Base-by-base conservation (phyloP, 2,329 filamentous ascomycete species). In the Cadophora sp. region DNA sequence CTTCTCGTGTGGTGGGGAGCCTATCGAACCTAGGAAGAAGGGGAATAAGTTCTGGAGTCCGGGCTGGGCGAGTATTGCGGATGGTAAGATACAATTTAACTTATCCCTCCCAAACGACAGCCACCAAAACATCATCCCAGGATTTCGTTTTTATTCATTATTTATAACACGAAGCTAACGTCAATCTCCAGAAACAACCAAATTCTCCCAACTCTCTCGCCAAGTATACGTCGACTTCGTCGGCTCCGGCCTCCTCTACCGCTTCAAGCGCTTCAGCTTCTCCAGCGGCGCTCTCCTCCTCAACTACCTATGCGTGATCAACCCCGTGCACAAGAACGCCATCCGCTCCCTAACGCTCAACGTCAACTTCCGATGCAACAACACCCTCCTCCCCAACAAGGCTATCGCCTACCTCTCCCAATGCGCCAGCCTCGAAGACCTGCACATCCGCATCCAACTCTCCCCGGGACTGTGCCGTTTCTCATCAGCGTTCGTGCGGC, bases 281-380 rank as follows among this genome's bases (percentile, higher is more conserved):
- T 16, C n/a, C 13, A 69, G 62, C 41, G 58, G 62, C 3, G 16
- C n/a, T 4, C 41, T 59, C 20, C 66, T 69, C 58, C 59, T 67
- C 16, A 67, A 69, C 24, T 70, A 70, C 39, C 39, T 70, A 18
- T 64, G 55, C 11, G 62, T 67, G 33, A 70, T 70, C 18, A 65
- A 67, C 39, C 68, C 68, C 0, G 33, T 64, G 1, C 68, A 70
- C 56, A 65, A 64, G 36, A 64, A 64, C 22, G 41, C 62, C 33
- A 64, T 69, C 20, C 50, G 41, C 20, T 48, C 47, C 30, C 51
- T 66, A 41, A 30, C 41, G 4, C 30, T 68, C 22, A 14, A 45
- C 4, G 33, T 64, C 33, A 27, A 58, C 4, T 51, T 63, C 39
- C 24, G 8, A 5, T n/a, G 24, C 7, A 27, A 33, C 48, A 22